Base-by-base conservation (phyloP, 176 grass and related monocot species). In the Metroxylon sagu region DNA sequence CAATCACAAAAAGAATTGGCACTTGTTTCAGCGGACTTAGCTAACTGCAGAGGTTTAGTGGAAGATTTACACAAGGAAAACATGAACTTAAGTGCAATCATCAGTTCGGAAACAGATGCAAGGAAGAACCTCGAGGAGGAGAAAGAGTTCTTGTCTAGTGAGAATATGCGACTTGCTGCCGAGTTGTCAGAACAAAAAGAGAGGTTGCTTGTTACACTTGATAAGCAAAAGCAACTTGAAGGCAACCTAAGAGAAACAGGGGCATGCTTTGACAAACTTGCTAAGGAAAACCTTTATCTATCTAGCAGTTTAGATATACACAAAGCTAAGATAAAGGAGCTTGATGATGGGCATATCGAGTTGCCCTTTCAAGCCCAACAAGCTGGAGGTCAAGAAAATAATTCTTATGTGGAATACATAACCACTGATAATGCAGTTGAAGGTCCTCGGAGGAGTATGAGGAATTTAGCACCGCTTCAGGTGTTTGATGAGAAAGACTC, bases 181-280 rank as follows among this genome's bases (percentile, higher is more conserved):
- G 75, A 80, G 61, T 74, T 97, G 49, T 78, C 75, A 53, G 84
- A 87, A 74, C 62, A 83, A 64, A 88, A 91, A 19, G 78, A 91
- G 69, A 80, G 77, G 56, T 62, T 97, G 59, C 70, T 74, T 50
- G 17, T 61, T 73, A 77, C 82, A 58, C 71, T 76, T 58, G 59
- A 70, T 39, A 82, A 79, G 59, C 78, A 82, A 67, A 82, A 59
- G 25, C 87, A 72, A 59, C 79, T 88, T 18, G 87, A 97, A 76
- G 71, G 53, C 29, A 78, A 71, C 28, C 72, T 83, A 43, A 80
- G 60, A 74, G 84, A 91, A 76, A 72, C 74, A 14, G 65, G 83
- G 52, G 77, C 75, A 29, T 74, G 65, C 62, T 61, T 85, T 12
- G 84, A 96, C 51, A 65, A 90, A 76, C 35, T 97, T 72, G 74